Base-by-base conservation (phyloP, 257 asterid species). In the Lycium ferocissimum region DNA sequence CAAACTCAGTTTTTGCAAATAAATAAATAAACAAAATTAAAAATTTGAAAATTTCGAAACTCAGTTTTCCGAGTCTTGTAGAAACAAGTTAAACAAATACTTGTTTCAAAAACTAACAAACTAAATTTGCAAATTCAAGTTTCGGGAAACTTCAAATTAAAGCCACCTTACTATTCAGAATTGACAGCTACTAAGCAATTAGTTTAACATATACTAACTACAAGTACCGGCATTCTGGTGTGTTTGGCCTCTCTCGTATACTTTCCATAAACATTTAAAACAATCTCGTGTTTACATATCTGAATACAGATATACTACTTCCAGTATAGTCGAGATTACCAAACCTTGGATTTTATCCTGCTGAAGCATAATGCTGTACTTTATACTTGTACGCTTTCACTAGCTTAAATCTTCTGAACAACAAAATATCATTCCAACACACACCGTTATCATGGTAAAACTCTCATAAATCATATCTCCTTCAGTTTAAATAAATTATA, bases 401-500 rank as follows among this genome's bases (percentile, higher is more conserved):
- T 49, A 20, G 81, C 61, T 75, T 75, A 75, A 47, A 75, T 75
- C 14, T 75, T n/a, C 22, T 47, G 17, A 75, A 47, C 6, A 61
- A 20, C 20, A 6, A 3, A 47, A 75, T 47, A 22, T 3, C 0
- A 11, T 73, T 33, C 40, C 59, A 6, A 14, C 61, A 6, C 9
- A 76, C 14, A 51, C 33, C 13, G 10, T 76, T 76, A 76, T 76
- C 65, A 26, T 53, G 15, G 66, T 37, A 61, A 7, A 84, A 45
- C 45, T 84, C 17, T 9, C 15, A 7, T 35, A 76, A 38, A 53
- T 57, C 73, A 78, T 84, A 15, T 62, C 38, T 11, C 72, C 83
- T 84, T 86, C 86, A 79, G 45, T 26, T 26, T 26, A 14, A 53
- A 26, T 14, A 51, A 78, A 53, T 26, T 51, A 78, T 2, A 53